phyloP scores from a whole-genome alignment of 2,329 filamentous ascomycete genomes.

The Neofusicoccum kwambonambiense region DNA sequence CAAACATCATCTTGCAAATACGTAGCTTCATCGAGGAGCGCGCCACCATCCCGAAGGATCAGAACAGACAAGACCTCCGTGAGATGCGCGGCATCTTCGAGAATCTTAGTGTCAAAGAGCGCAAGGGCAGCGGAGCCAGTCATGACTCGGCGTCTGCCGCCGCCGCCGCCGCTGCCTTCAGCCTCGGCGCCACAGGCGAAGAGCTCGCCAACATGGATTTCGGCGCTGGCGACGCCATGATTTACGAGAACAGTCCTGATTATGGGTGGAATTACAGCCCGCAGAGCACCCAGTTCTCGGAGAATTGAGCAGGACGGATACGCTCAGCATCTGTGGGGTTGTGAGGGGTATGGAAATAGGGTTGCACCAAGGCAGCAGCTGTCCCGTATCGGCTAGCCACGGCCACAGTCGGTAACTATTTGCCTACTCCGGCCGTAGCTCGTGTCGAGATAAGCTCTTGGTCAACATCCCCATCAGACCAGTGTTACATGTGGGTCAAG shows the following conservation, averaged over 20 bases:
- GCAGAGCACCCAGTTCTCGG: neutral
- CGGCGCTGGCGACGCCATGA: slow-evolving; percentile 15
- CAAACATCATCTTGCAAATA: slow-evolving; percentile 70
- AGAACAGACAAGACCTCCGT: slow-evolving; percentile 62
- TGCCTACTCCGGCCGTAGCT: neutral
- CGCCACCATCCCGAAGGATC: slow-evolving; percentile 52
- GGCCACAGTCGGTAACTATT: neutral
- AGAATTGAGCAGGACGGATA: neutral
- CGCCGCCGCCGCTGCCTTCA: neutral
- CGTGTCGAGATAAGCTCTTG: slow-evolving; percentile 13
- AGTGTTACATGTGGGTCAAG: slow-evolving; percentile 6
- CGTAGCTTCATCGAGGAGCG: slow-evolving; percentile 80
- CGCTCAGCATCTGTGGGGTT: neutral
- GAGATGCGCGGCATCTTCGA: slow-evolving; percentile 71
- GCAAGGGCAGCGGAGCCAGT: neutral
- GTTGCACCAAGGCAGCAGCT: slow-evolving; percentile 7
- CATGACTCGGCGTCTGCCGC: slow-evolving; percentile 2
- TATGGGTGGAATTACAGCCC: slow-evolving; percentile 16
- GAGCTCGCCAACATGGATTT: slow-evolving; percentile 15
- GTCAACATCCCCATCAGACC: neutral
- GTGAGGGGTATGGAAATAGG: neutral
- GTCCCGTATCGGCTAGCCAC: neutral
- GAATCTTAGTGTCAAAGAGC: slow-evolving; percentile 29
- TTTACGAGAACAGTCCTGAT: slow-evolving; percentile 17
- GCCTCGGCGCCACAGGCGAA: slow-evolving; percentile 13